These are phyloP conservation scores for Tilletia walkeri DNA, from an alignment of 1,284 basidiomycete species.

Conservation along the genomic window DNA sequence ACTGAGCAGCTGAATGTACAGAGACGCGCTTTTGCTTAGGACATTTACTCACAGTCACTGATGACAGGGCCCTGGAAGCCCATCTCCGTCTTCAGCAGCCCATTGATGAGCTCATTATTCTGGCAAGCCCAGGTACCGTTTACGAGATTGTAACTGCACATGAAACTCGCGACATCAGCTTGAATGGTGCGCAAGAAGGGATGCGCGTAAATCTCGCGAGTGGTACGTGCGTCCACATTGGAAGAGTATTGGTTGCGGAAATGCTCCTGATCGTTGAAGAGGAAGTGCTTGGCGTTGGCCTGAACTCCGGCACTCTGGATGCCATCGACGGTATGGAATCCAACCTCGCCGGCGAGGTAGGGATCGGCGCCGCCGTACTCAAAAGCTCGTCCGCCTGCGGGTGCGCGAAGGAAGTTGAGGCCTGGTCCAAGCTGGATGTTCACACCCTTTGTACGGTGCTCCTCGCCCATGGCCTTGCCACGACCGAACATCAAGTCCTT, in stretches of 20 bases:
- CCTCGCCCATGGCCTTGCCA: slow-evolving; percentile 72
- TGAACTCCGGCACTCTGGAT: slow-evolving; percentile 71
- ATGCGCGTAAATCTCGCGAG: slow-evolving; percentile 60
- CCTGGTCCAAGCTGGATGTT: slow-evolving; percentile 66
- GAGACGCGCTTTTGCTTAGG: no score
- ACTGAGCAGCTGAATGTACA: not conserved
- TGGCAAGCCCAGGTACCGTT: slow-evolving; percentile 71
- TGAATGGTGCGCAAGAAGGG: slow-evolving; percentile 28
- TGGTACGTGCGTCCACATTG: slow-evolving; percentile 73
- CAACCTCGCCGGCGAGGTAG: slow-evolving; percentile 70
- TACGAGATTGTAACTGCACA: slow-evolving; percentile 62
- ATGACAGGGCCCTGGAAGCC: slow-evolving; percentile 74
- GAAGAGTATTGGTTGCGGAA: slow-evolving; percentile 50
- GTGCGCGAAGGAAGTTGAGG: slow-evolving; percentile 57
- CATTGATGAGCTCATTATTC: slow-evolving; percentile 68
- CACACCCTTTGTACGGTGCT: slow-evolving; percentile 76
- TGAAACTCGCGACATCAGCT: slow-evolving; percentile 41
- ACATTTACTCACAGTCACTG: slow-evolving; percentile 35
- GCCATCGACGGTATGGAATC: slow-evolving; percentile 72
- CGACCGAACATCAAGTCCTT: slow-evolving; percentile 70
- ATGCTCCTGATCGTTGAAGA: slow-evolving; percentile 13
- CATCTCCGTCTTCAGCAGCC: slow-evolving; percentile 70
- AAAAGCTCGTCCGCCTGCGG: slow-evolving; percentile 62
- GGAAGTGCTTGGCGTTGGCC: slow-evolving; percentile 41
- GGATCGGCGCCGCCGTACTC: slow-evolving; percentile 64